Evolutionary conservation across 1,284 basidiomycete species (phyloP).

Genomic region (Moesziomyces sp.): DNA sequence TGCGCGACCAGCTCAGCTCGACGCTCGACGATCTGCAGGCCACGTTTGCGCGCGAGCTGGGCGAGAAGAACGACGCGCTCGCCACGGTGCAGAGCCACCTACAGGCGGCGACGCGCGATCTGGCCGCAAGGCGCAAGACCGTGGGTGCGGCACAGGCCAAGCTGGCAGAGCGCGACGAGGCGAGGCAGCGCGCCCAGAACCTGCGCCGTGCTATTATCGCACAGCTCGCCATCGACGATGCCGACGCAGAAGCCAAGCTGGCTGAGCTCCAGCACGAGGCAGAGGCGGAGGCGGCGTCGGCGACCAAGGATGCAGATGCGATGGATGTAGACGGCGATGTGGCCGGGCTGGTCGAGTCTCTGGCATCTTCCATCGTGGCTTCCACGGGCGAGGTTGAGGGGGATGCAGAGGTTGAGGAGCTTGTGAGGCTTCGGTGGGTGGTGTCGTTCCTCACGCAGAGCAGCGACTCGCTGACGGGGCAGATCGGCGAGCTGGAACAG

Average conservation of each 20-base stretch:
- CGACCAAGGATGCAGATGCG: conserved; percentile 6
- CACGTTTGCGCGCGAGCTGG: conserved; percentile 87
- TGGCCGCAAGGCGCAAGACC: conserved; percentile 83
- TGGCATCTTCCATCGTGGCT: conserved; percentile 7
- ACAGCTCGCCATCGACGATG: conserved; percentile 72
- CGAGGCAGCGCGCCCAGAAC: conserved; percentile 49
- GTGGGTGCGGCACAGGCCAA: conserved; percentile 54
- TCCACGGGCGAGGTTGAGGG: not conserved
- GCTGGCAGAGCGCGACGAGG: conserved; percentile 61
- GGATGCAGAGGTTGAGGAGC: conserved; percentile 10
- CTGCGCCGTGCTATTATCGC: conserved; percentile 42
- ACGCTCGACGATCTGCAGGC: conserved; percentile 78
- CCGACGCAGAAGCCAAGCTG: not conserved
- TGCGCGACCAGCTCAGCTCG: conserved; percentile 74
- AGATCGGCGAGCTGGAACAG: conserved; percentile 81
- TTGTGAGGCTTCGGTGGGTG: conserved; percentile 56
- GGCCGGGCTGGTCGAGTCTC: conserved; percentile 18
- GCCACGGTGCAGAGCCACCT: conserved; percentile 87
- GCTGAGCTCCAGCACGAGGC: not conserved
- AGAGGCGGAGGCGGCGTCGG: too few relatives aligned
- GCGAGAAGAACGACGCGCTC: conserved; percentile 84
- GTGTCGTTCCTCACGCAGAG: conserved; percentile 13
- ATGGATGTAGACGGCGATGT: conserved; percentile 29
- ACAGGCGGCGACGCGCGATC: conserved; percentile 85
- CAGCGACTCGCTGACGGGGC: conserved; percentile 72